Evolutionary conservation across 2,329 filamentous ascomycete genomes (phyloP).

Genomic region (Sarocladium kiliense): DNA sequence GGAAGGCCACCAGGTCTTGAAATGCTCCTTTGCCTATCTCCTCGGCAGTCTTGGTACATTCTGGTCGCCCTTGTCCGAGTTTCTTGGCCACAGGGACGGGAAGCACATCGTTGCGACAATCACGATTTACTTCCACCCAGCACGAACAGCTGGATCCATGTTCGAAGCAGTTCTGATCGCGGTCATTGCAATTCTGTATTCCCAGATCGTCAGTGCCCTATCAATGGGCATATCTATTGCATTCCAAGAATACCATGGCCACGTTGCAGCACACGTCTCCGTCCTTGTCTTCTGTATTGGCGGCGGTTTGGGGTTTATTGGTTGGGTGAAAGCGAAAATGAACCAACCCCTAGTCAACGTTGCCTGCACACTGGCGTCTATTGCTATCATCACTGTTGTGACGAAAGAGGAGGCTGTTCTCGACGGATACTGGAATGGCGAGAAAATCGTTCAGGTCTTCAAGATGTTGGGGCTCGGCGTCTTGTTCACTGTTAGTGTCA

Average conservation of each 20-base stretch:
- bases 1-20: constrained; percentile 74
- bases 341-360: constrained; percentile 79
- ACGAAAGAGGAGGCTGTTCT: constrained; percentile 90
- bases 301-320: constrained; percentile 79
- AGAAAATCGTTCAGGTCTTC: constrained; percentile 75
- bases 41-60: constrained; percentile 85
- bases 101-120: constrained; percentile 93
- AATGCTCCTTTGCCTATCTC: constrained; percentile 86
- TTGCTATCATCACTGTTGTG: constrained; percentile 83
- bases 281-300: constrained; percentile 82
- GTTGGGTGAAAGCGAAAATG: constrained; percentile 78
- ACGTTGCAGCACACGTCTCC: constrained; percentile 63
- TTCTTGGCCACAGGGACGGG: constrained; percentile 79
- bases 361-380: constrained; percentile 77
- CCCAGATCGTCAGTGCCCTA: constrained; percentile 62
- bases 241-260: constrained; percentile 34
- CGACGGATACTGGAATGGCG: constrained; percentile 71
- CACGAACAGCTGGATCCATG: constrained; percentile 83
- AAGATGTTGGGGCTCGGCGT: constrained; percentile 83
- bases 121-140: constrained; percentile 92
- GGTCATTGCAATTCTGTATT: constrained; percentile 70
- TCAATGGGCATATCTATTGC: constrained; percentile 85
- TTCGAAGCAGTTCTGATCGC: constrained; percentile 77
- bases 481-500: constrained; percentile 64
- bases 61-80: constrained; percentile 63